phyloP scores from a whole-genome alignment of 805 yeast species.

The Jamesozyma gamospora region DNA sequence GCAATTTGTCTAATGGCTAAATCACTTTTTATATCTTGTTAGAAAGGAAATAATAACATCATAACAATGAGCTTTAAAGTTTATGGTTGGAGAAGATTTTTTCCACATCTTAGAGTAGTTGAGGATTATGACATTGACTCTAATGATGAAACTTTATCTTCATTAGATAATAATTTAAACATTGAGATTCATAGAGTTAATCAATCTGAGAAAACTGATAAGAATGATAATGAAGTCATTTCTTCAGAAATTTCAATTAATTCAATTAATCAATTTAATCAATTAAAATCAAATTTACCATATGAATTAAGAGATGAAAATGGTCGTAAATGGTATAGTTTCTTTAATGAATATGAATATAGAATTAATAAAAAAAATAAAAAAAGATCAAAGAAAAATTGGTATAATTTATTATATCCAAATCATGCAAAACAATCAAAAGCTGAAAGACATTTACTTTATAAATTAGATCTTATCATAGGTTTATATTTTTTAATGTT shows the following conservation, averaged over 20 bases:
- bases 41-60: too few relatives aligned
- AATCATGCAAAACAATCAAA: conserved; percentile 31
- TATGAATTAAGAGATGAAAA: conserved; percentile 34
- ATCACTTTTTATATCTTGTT: too few relatives aligned
- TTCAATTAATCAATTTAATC: conserved; percentile 1
- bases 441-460: conserved; percentile 36
- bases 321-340: conserved; percentile 36
- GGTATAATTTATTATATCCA: conserved; percentile 29
- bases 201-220: neutral
- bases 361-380: conserved; percentile 29
- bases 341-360: conserved; percentile 44
- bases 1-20: too few relatives aligned
- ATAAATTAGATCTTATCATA: conserved; percentile 47
- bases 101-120: conserved; percentile 23
- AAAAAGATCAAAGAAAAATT: conserved; percentile 23
- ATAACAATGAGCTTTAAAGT: too few relatives aligned
- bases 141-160: neutral
- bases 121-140: conserved; percentile 4
- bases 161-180: too few relatives aligned
- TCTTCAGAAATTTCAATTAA: too few relatives aligned
- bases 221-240: too few relatives aligned
- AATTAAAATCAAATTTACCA: conserved; percentile 25
- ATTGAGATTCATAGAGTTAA: neutral
- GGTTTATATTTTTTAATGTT: conserved; percentile 48
- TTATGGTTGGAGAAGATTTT: conserved; percentile 14